Evolutionary conservation across 257 asterid species (phyloP).

Genomic region (Salvia miltiorrhiza): DNA sequence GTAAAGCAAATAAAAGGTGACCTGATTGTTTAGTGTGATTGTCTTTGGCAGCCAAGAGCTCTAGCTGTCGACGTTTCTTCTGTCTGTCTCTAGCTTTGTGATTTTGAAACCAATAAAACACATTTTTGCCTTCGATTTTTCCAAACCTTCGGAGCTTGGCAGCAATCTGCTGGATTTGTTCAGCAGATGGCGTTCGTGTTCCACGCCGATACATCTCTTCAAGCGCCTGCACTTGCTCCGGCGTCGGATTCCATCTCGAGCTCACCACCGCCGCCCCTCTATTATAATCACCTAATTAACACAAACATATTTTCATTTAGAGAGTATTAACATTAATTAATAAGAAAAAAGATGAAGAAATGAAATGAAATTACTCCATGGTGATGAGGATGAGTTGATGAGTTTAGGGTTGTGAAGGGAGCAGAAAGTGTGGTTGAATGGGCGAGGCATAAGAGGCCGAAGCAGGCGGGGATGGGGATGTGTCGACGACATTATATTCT

Average conservation of each 20-base stretch:
- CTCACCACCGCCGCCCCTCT: conserved; percentile 20
- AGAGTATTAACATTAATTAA: too few species aligned
- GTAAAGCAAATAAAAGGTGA: too few species aligned
- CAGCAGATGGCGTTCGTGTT: conserved; percentile 53
- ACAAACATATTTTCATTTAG: too few species aligned
- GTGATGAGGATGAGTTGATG: too few species aligned
- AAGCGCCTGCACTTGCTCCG: conserved; percentile 66
- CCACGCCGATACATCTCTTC: conserved; percentile 68
- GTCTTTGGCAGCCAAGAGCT: conserved; percentile 12
- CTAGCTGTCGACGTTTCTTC: conserved; percentile 48
- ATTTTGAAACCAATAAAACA: conserved; percentile 81
- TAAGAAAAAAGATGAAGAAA: too few species aligned
- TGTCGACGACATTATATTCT: too few species aligned
- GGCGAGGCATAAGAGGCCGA: conserved; percentile 20
- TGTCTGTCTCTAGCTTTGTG: conserved; percentile 82
- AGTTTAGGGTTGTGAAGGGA: conserved; percentile 26
- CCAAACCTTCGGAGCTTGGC: conserved; percentile 56
- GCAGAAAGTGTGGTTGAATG: conserved; percentile 8
- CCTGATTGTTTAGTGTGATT: conserved; percentile 27
- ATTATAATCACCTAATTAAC: conserved; percentile 24
- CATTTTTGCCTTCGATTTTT: conserved; percentile 72
- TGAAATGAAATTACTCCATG: background rate
- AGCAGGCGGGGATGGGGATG: background rate
- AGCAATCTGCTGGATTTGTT: conserved; percentile 62
- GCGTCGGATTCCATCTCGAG: conserved; percentile 76